phyloP scores from a whole-genome alignment of 371 early-diverging fungal species.

The Phascolomyces articulosus region DNA sequence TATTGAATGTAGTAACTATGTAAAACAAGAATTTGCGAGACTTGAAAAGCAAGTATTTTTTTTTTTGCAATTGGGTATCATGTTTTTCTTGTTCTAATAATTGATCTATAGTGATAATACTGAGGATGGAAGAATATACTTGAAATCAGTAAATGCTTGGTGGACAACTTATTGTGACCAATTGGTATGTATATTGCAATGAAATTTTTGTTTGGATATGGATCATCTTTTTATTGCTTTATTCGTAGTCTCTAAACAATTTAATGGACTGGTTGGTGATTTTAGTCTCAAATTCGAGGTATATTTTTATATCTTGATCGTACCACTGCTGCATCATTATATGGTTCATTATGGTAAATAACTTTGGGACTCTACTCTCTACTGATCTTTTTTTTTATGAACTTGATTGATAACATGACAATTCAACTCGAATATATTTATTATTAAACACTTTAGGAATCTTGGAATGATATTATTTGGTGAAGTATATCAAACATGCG shows the following conservation, averaged over 20 bases:
- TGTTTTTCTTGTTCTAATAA: constrained; percentile 2
- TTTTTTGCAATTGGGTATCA: not conserved
- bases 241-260: too few species aligned
- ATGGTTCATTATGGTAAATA: constrained; percentile 72
- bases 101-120: not conserved
- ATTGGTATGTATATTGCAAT: constrained; percentile 53
- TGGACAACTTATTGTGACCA: constrained; percentile 78
- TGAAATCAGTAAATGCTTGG: constrained; percentile 55
- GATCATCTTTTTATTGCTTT: too few species aligned
- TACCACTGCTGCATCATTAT: constrained; percentile 76
- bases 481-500: constrained; percentile 51
- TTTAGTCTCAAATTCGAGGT: constrained; percentile 75
- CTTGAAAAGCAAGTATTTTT: constrained; percentile 29
- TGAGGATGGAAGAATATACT: constrained; percentile 30
- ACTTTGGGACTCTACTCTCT: not conserved
- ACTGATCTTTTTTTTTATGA: not conserved
- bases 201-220: too few species aligned
- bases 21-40: constrained; percentile 30
- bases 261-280: too few species aligned
- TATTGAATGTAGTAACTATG: constrained; percentile 57
- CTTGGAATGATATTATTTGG: constrained; percentile 82
- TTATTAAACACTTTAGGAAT: constrained; percentile 47
- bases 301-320: constrained; percentile 93
- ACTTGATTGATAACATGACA: too few species aligned
- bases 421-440: too few species aligned